Evolutionary conservation across 345 rosid genomes (phyloP).

Genomic region (Arabidopsis arenosa): DNA sequence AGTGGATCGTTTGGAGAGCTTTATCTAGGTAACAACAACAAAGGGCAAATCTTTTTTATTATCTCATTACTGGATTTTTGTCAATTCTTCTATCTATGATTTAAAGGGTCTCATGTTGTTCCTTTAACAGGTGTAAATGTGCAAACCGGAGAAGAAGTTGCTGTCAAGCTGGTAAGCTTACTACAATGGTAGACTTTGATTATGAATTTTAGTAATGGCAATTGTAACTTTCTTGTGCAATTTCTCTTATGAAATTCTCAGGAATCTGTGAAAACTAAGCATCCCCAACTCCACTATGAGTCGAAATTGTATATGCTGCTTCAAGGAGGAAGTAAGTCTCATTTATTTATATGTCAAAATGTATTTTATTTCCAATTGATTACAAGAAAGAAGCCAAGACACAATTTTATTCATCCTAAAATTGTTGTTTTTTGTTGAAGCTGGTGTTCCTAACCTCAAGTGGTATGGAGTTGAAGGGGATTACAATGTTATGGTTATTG

Average conservation of each 20-base stretch:
- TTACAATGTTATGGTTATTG: slow-evolving; percentile 77
- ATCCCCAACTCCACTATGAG: slow-evolving; percentile 86
- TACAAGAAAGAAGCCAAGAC: neutral
- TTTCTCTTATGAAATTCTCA: slow-evolving; percentile 33
- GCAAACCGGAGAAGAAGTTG: slow-evolving; percentile 87
- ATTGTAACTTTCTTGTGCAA: too few species aligned
- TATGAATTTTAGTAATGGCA: neutral
- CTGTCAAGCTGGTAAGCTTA: slow-evolving; percentile 71
- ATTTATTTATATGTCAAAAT: neutral
- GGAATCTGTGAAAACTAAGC: slow-evolving; percentile 85
- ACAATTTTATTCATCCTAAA: neutral
- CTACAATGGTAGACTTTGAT: neutral
- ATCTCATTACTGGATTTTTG: neutral
- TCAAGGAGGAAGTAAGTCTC: slow-evolving; percentile 78
- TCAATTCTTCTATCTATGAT: neutral
- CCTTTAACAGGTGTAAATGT: slow-evolving; percentile 64
- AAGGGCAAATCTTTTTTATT: neutral
- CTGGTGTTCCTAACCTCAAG: slow-evolving; percentile 77
- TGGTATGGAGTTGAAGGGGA: slow-evolving; percentile 84
- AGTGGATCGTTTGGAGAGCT: slow-evolving; percentile 88
- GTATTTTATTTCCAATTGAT: neutral
- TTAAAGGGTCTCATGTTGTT: slow-evolving; percentile 16
- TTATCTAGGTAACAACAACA: slow-evolving; percentile 56
- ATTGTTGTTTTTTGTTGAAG: slow-evolving; percentile 41
- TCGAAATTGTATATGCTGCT: slow-evolving; percentile 80